Evolutionary conservation across 371 early-diverging fungal genomes (phyloP), one percentile per base, ranked within the genome.

Genomic region (Circinella minor): DNA sequence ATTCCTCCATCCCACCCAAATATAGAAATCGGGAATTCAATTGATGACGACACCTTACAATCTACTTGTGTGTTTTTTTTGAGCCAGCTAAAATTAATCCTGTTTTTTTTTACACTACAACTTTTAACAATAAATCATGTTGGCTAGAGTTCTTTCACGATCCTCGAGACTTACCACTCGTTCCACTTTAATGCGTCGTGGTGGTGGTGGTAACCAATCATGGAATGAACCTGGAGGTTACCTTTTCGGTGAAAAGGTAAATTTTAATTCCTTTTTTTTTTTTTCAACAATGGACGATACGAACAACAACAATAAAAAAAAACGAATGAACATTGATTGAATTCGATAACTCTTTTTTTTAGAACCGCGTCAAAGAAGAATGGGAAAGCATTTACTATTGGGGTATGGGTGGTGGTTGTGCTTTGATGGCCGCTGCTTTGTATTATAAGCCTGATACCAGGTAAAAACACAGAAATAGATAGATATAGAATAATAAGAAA

Each of bases 361-460:
- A 88, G 85, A 82, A 81, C 73, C 86, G 89, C 66, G 86, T 88
- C 64, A 90, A 89, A 81, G 91, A 89, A 67, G 89, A 87, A 68
- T 91, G 91, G 91, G 91, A 91, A 77, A 73, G 77, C 72, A 60
- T 89, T 48, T 86, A 83, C 66, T 83, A 79, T 69, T 81, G 80
- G 70, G 91, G 91, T 67, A 86, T 88, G 85, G 78, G 83, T 14
- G 89, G 88, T 48, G 80, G 85, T 69, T 86, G 90, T 71, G 65
- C 77, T 47, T 68, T 85, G 63, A 86, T 82, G 62, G 74, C 85
- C 54, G 82, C 80, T 66, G 73, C 81, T 39, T 72, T 87, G 67
- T 84, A 86, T 74, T 91, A 91, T 81, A 89, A 89, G 82, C 91
- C 91, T 67, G 88, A 91, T 74, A 86, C 86, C 65, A 88, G 87